Evolutionary conservation across 495 filamentous ascomycete species (phyloP), one percentile per base, ranked within the genome.

Genomic region (Cercophora samala): DNA sequence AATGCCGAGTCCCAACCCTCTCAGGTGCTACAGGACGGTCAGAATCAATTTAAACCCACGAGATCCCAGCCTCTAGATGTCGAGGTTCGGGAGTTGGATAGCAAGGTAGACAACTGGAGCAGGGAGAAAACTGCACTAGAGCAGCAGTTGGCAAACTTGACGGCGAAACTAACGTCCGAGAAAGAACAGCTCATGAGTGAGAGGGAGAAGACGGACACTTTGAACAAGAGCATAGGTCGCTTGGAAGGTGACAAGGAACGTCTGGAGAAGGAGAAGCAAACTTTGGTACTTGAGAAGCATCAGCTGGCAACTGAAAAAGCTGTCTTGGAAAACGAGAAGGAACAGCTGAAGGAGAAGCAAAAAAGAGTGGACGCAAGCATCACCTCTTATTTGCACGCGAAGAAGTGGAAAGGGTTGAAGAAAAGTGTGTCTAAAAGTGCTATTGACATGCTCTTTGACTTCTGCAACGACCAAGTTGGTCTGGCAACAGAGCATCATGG

Each of bases 141-240:
- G 4, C 29, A 32, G 29, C 29, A 32, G 29, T 3, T 32, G 29
- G 29, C 29, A 8, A 32, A 3, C 29, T 8, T 32, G 8, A 32
- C 29, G 29, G 29, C 46, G 5, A 32, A 42, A 18, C 6, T 42
- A 23, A n/a, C n/a, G 60, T 15, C 15, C 5, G 60, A 62, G 32
- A 62, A 21, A 22, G 59, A 61, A 3, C 25, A 61, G 59, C 29
- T 61, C 11, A 32, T 17, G n/a, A 22, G 21, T 61, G 56, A 60
- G 24, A 1, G 17, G 4, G 15, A 42, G 51, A 42, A 63, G 37
- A 18, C n/a, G 22, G 55, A n/a, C 54, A 58, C 19, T 15, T 13
- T 25, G 13, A 25, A 8, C 37, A 8, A 46, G 37, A 46, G 29
- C 8, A 32, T 32, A 46, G 37, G 37, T 46, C 5, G 37, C 37